phyloP scores from a whole-genome alignment of 2,329 filamentous ascomycete genomes.

The Botrytis cinerea region DNA sequence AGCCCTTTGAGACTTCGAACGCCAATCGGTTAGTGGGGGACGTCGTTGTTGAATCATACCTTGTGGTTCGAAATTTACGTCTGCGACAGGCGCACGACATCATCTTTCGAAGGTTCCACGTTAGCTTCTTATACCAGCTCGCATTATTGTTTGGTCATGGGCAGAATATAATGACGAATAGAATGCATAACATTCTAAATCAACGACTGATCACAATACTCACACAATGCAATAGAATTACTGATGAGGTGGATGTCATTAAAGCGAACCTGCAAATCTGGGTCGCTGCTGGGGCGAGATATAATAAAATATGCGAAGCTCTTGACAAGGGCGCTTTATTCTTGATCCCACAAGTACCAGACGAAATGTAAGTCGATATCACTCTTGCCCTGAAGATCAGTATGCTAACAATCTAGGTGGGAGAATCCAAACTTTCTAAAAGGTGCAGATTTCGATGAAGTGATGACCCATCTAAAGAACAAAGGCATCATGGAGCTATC shows the following conservation, averaged over 20 bases:
- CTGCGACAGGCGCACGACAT: neutral
- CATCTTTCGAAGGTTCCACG: neutral
- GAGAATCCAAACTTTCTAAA: neutral
- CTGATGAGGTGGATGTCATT: neutral
- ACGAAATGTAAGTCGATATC: neutral
- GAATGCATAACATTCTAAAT: neutral
- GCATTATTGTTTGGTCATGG: neutral
- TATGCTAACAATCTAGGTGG: neutral
- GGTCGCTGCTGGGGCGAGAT: neutral
- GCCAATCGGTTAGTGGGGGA: neutral
- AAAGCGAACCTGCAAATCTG: neutral
- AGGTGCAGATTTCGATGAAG: neutral
- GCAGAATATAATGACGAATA: neutral
- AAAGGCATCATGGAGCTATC: neutral
- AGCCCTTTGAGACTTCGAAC: neutral
- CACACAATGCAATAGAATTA: neutral
- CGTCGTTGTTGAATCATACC: neutral
- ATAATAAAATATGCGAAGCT: neutral
- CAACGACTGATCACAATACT: neutral
- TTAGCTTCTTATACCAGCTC: neutral
- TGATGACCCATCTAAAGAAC: neutral
- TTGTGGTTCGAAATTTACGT: neutral
- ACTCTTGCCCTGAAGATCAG: neutral
- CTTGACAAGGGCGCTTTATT: slow-evolving; percentile 6
- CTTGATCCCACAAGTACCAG: slow-evolving; percentile 6